Base-by-base conservation (phyloP, 371 early-diverging fungal species). In the Smittium culicis region DNA sequence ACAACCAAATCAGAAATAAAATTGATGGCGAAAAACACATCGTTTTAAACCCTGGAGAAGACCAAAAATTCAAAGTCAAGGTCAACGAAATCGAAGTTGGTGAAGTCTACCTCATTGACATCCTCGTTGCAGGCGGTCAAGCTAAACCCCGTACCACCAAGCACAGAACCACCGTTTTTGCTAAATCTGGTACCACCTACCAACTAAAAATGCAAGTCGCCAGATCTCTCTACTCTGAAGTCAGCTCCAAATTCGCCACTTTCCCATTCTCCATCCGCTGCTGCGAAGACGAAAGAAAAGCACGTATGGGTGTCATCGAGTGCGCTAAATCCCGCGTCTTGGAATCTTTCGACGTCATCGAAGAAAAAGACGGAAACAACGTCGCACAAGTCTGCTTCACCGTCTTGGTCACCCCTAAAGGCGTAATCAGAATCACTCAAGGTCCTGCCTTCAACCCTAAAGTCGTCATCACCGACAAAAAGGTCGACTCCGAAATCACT, bases 361-460 rank as follows among this genome's bases (percentile, higher is more conserved):
- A 86, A 81, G 88, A 88, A 75, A 81, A 86, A 79, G 69, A 81
- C 57, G 89, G 83, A 30, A 91, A 84, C 69, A 68, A 81, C 33
- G 86, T 90, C 34, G 93, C 92, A 32, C 93, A 93, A 75, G 86
- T 90, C 77, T 87, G 90, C 79, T 82, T 89, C 70, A 94, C 96
- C 1, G 89, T 87, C 33, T 78, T 94, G 66, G 78, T 94, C 35
- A 79, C 86, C 62, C 80, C 89, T 34, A 83, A 79, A 62, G 94
- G 90, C 34, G 80, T 86, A 45, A 74, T 86, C 62, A 84, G 88
- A 69, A 82, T 88, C 66, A 92, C 91, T 5, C 59, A 73, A 65
- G 79, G 85, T 68, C 81, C 84, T 57, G 75, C 76, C 57, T 85
- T 84, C 70, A 86, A 90, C 70, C 73, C 80, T 59, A 81, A 83